These are phyloP conservation scores for Geosmithia putterillii DNA, from an alignment of 2,329 filamentous ascomycete genomes.

Conservation along the genomic window DNA sequence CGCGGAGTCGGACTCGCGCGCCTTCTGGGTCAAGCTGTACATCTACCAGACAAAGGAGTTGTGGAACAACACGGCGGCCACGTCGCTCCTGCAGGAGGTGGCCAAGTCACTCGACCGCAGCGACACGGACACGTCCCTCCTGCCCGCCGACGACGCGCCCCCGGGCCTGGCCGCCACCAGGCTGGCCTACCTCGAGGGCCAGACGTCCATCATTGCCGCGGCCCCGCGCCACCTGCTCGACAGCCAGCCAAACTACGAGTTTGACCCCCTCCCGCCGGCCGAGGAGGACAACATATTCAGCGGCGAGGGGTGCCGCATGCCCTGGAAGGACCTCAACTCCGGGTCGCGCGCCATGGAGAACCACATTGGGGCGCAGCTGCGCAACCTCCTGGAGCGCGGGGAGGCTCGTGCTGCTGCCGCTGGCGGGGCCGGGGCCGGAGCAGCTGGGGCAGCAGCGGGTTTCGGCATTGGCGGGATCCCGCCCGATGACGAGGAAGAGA, in stretches of 20 bases:
- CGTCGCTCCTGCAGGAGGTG: constrained; percentile 55
- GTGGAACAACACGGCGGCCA: constrained; percentile 71
- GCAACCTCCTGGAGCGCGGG: constrained; percentile 13
- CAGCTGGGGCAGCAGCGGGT: neutral
- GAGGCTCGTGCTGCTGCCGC: constrained; percentile 5
- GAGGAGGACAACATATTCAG: constrained; percentile 40
- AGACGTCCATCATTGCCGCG: constrained; percentile 55
- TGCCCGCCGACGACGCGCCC: constrained; percentile 25
- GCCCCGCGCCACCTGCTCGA: constrained; percentile 55
- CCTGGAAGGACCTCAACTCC: constrained; percentile 22
- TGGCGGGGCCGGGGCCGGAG: constrained; percentile 5
- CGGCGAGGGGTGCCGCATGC: constrained; percentile 18
- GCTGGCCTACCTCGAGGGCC: constrained; percentile 68
- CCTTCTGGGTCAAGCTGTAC: constrained; percentile 66
- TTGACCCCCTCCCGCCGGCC: constrained; percentile 69
- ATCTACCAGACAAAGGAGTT: constrained; percentile 65
- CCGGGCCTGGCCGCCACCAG: constrained; percentile 46
- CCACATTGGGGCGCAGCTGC: constrained; percentile 13
- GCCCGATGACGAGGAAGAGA: constrained; percentile 11
- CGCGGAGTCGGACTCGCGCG: constrained; percentile 46
- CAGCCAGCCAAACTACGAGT: constrained; percentile 56
- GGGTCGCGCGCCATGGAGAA: constrained; percentile 1
- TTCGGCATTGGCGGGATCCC: constrained; percentile 1
- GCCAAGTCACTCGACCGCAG: constrained; percentile 41
- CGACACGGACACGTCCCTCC: constrained; percentile 22